Evolutionary conservation across 176 grass and related monocot genomes (phyloP), one percentile per base, ranked within the genome.

Genomic region (Zoysia japonica): DNA sequence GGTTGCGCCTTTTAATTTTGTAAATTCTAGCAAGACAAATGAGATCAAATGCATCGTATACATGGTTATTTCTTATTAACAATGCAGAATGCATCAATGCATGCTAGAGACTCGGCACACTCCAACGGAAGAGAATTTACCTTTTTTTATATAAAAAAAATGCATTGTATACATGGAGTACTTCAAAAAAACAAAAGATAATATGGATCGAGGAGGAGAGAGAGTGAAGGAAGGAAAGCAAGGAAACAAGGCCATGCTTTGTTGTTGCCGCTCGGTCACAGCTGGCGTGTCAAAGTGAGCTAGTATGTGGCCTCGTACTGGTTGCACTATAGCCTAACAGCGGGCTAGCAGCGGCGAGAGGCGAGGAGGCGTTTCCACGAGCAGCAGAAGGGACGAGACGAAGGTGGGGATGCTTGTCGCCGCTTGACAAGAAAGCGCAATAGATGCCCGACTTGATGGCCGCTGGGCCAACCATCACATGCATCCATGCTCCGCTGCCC

Each of bases 381-480:
- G 56, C 56, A 61, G 59, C 59, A 5, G 20, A 11, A 61, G 20
- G 59, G 59, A 61, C 20, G 59, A 57, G 55, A 57, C 55, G 55
- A 57, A 19, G 55, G 28, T 28, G 28, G 28, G 55, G 55, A 57
- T 55, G 53, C 53, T 80, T 85, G 84, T 89, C 76, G 54, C 39
- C 19, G 76, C 61, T 86, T 93, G 91, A 93, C 75, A 90, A 80
- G 88, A 93, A 93, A 91, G 88, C 91, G 74, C 91, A 87, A 88
- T 79, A 88, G 88, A 78, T 88, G 56, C 19, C 65, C 51, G 91
- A 93, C 20, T 88, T 91, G 91, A 93, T 73, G 67, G 88, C 79
- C 40, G 51, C 69, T 78, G 91, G 88, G 89, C 84, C 88, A 89
- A 87, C 57, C 85, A 19, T 88, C 91, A 93, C 91, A 93, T 93